These are phyloP conservation scores for Penicillium sp. DNA, from an alignment of 2,329 filamentous ascomycete species.

Conservation along the genomic window DNA sequence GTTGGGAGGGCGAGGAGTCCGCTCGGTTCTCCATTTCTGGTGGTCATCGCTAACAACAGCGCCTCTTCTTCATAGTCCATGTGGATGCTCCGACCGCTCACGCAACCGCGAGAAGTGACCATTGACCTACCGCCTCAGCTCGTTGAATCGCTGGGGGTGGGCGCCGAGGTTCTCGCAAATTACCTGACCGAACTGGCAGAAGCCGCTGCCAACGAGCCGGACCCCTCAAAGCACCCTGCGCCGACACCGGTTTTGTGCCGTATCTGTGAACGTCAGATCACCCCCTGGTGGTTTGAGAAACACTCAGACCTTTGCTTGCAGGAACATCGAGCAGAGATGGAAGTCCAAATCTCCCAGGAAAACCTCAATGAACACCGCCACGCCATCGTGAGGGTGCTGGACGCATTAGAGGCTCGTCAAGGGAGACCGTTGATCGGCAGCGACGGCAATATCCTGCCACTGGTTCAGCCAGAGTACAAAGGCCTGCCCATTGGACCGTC, in stretches of 20 bases:
- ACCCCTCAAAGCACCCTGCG: slow-evolving; percentile 68
- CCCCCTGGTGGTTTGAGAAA: slow-evolving; percentile 99
- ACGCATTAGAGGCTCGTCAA: slow-evolving; percentile 69
- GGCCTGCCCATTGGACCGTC: slow-evolving; percentile 75
- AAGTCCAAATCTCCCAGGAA: slow-evolving; percentile 93
- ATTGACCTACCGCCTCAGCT: slow-evolving; percentile 87
- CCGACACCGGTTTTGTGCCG: slow-evolving; percentile 84
- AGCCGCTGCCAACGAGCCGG: slow-evolving; percentile 65
- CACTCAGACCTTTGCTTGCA: slow-evolving; percentile 94
- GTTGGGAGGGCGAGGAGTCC: no score
- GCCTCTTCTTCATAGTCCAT: slow-evolving; percentile 61
- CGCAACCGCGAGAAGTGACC: slow-evolving; percentile 82
- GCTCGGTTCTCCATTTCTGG: no score
- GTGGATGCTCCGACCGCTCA: slow-evolving; percentile 98
- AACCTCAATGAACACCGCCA: slow-evolving; percentile 87
- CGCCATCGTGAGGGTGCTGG: slow-evolving; percentile 88
- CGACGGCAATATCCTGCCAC: slow-evolving; percentile 40
- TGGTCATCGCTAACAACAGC: neutral
- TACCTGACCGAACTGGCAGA: slow-evolving; percentile 89
- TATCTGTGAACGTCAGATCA: slow-evolving; percentile 95
- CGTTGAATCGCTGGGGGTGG: slow-evolving; percentile 88
- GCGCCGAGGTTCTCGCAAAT: slow-evolving; percentile 87
- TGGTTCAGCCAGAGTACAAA: slow-evolving; percentile 75
- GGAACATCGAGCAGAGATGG: slow-evolving; percentile 94
- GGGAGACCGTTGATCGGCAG: slow-evolving; percentile 35